Evolutionary conservation across 1,139 yeast species (phyloP).

Genomic region (Zygosaccharomyces sapae): DNA sequence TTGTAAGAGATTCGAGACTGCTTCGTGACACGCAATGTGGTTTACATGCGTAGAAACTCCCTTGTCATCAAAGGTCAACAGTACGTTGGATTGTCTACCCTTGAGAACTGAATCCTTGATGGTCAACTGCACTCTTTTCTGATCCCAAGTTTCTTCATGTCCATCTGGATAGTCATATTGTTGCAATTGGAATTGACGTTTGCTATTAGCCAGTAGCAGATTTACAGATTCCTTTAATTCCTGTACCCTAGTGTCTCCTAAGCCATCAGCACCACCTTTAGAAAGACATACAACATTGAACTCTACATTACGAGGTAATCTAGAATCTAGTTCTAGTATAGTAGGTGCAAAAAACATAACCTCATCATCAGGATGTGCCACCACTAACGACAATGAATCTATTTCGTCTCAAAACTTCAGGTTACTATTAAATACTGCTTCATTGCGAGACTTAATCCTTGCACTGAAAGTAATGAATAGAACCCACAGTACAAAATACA

Average conservation of each 20-base stretch:
- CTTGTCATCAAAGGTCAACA: slow-evolving; percentile 73
- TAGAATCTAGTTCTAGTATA: slow-evolving; percentile 24
- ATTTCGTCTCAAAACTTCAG: slow-evolving; percentile 9
- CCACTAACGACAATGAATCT: slow-evolving; percentile 46
- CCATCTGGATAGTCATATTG: slow-evolving; percentile 57
- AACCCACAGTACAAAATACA: slow-evolving; percentile 15
- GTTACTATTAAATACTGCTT: slow-evolving; percentile 3
- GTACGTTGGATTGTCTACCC: slow-evolving; percentile 31
- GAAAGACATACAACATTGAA: slow-evolving; percentile 69
- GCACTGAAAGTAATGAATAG: slow-evolving; percentile 16
- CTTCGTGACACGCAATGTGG: slow-evolving; percentile 65
- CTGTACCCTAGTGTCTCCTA: slow-evolving; percentile 56
- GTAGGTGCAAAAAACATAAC: slow-evolving; percentile 96
- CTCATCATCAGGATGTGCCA: slow-evolving; percentile 98
- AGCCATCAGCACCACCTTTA: slow-evolving; percentile 69
- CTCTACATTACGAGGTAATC: slow-evolving; percentile 14
- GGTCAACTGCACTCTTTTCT: slow-evolving; percentile 25
- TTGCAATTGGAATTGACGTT: slow-evolving; percentile 45
- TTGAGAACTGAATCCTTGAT: slow-evolving; percentile 8
- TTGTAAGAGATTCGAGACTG: slow-evolving; percentile 43
- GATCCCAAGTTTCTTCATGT: slow-evolving; percentile 67
- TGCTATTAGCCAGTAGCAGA: slow-evolving; percentile 50
- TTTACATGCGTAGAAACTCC: slow-evolving; percentile 89
- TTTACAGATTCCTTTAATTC: slow-evolving; percentile 61
- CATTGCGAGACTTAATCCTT: slow-evolving; percentile 11